Conservation (phyloP, 2,329 filamentous ascomycete genomes). For the Xylariaceae sp. region DNA sequence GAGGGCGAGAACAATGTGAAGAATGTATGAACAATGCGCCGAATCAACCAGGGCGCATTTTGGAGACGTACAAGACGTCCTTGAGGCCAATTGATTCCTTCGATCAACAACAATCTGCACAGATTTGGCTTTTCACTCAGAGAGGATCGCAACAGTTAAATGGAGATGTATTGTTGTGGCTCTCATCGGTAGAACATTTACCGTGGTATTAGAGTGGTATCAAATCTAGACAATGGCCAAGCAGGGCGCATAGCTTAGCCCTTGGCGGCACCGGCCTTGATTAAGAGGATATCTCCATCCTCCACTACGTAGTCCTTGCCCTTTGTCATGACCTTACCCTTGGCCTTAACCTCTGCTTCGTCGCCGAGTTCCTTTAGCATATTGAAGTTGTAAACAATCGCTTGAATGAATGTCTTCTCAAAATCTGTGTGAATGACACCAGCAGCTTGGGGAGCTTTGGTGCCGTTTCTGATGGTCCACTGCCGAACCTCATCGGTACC, state of each 20-base stretch:
- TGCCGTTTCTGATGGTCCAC: slow-evolving; percentile 95
- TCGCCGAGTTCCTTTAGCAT: slow-evolving; percentile 81
- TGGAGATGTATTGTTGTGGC: no score
- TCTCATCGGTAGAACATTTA: slow-evolving; percentile 9
- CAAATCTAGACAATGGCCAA: slow-evolving; percentile 10
- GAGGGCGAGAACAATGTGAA: no score
- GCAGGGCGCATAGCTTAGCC: slow-evolving; percentile 37
- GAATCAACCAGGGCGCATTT: no score
- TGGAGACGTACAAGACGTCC: no score
- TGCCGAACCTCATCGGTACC: slow-evolving; percentile 95
- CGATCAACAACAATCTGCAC: no score
- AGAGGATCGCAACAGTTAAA: no score
- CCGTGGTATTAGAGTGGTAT: slow-evolving; percentile 9
- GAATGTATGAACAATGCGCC: no score
- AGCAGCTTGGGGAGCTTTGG: slow-evolving; percentile 94
- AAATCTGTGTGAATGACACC: slow-evolving; percentile 99
- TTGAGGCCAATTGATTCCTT: no score
- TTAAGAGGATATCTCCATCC: slow-evolving; percentile 77
- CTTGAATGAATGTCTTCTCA: slow-evolving; percentile 99
- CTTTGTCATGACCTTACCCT: slow-evolving; percentile 97
- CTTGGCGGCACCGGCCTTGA: slow-evolving; percentile 87
- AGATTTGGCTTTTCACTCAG: no score
- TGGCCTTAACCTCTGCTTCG: slow-evolving; percentile 82
- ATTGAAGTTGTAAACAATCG: slow-evolving; percentile 85
- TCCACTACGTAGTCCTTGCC: slow-evolving; percentile 94